These are phyloP conservation scores for Taphrina communis DNA, from an alignment of 1,139 yeast species.

Conservation along the genomic window DNA sequence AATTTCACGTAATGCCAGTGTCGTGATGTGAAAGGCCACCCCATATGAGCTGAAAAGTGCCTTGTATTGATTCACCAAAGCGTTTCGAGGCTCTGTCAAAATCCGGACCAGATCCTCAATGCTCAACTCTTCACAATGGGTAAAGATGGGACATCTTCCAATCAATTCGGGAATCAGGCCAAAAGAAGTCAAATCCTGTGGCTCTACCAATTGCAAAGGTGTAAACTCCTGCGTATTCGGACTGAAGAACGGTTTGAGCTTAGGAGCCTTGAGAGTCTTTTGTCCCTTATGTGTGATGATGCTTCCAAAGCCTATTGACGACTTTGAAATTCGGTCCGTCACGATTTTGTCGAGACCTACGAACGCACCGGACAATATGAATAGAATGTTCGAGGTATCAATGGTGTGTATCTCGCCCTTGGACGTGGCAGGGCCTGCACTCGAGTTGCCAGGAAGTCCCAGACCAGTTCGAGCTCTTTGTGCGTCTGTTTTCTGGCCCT, in stretches of 20 bases:
- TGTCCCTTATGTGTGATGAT: conserved; percentile 17
- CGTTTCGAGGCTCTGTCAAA: conserved; percentile 60
- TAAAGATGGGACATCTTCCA: conserved; percentile 61
- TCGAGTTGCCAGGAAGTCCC: conserved; percentile 36
- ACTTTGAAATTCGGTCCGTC: conserved; percentile 52
- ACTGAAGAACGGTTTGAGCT: conserved; percentile 23
- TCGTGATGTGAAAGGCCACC: conserved; percentile 57
- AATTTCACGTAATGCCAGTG: conserved; percentile 56
- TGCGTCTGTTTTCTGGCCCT: conserved; percentile 36
- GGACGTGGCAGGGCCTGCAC: conserved; percentile 49
- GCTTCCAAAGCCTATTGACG: conserved; percentile 39
- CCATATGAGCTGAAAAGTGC: conserved; percentile 60
- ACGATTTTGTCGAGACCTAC: conserved; percentile 60
- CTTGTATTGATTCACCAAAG: conserved; percentile 59
- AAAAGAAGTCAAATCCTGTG: conserved; percentile 58
- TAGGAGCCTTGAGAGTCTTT: conserved; percentile 14
- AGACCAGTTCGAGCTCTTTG: conserved; percentile 41
- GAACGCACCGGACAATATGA: conserved; percentile 64
- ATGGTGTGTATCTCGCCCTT: conserved; percentile 55
- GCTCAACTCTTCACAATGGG: conserved; percentile 57
- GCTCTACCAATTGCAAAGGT: conserved; percentile 47
- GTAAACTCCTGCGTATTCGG: conserved; percentile 22
- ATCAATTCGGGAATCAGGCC: conserved; percentile 63
- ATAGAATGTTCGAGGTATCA: conserved; percentile 61
- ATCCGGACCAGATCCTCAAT: conserved; percentile 57